Base-by-base conservation (phyloP, 208 protist genomes). In the Acanthamoeba lenticulata region DNA sequence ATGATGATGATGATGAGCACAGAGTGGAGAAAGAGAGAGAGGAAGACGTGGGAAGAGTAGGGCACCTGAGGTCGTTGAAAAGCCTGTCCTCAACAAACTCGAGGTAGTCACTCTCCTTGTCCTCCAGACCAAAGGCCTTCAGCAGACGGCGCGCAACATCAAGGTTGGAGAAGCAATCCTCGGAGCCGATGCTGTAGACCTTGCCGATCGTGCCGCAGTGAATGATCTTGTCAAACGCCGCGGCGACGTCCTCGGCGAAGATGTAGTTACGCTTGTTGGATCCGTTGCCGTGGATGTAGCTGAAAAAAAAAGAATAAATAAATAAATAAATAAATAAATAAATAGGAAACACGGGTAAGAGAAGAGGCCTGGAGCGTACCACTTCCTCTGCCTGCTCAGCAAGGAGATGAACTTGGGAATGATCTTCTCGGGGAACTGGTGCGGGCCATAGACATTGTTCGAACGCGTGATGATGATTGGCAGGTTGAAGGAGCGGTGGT, bases 381-480 rank as follows among this genome's bases (percentile, higher is more conserved):
- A 94, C 65, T 96, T 96, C 69, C 97, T 47, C 13, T 95, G 96
- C 0, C 90, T 77, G 47, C 95, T 52, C 21, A 96, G 81, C 15
- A 97, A 94, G 62, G 92, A 95, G 69, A 98, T 96, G 93, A 98
- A 98, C 44, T 97, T 96, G 42, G 97, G 98, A 24, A 98, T 98
- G 29, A 98, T 62, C 94, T 99, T 99, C 89, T 99, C 98, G 47
- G 98, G 97, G 44, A 88, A 94, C 65, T 99, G 98, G 72, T 96
- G 96, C 4, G 97, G 97, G 1, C 98, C 98, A 92, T 98, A 99
- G 6, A 98, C 98, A 62, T 99, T 99, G 95, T 99, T 99, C 40
- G 98, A 97, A n/a, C 98, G 97, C 9, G 98, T 99, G 86, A 99
- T 98, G 90, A 99, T 98, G 40, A 99, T 95, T 1, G 98, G 98